Evolutionary conservation across 345 rosid genomes (phyloP), one percentile per base, ranked within the genome.

Genomic region (Brassica cretica): DNA sequence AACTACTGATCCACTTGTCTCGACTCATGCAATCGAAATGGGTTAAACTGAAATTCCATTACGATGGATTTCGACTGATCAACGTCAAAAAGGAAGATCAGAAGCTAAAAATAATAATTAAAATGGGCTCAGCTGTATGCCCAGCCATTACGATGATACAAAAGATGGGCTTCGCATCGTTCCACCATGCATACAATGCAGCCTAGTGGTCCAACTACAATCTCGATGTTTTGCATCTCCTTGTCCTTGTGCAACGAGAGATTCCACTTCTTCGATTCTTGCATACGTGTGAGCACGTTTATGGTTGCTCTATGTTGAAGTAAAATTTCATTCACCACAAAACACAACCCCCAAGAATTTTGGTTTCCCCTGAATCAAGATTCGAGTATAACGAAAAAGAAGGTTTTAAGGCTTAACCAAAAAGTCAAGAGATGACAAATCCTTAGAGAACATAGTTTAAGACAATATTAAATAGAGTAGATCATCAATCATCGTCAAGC

Each of bases 151-250:
- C 0, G 30, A 27, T 27, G 30, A 27, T 27, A 27, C 30, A 9
- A 11, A 41, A 41, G 3, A 11, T 41, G 51, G 51, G 12, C 12
- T 41, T 41, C 11, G 3, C 2, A 41, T 41, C 49, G 49, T 46
- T 46, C 14, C 51, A 44, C 14, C 51, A 44, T 44, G n/a, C 51
- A 10, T 77, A 70, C 80, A 70, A 35, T 70, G 71, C 80, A 77
- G 71, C 80, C 71, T 35, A 64, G 80, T 70, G 76, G 80, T 71
- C 72, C 76, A 65, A 65, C 72, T 78, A 78, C 76, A 71, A 66
- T 71, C 71, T 78, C 71, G 76, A 78, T 71, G 76, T 71, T 78
- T 29, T 64, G 53, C 81, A 78, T 71, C 61, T 32, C 35, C 35
- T 32, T 32, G 2, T 64, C 76, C 71, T 12, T 18, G 72, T 56